Conservation (phyloP, 257 asterid species). For the Rhazya stricta region DNA sequence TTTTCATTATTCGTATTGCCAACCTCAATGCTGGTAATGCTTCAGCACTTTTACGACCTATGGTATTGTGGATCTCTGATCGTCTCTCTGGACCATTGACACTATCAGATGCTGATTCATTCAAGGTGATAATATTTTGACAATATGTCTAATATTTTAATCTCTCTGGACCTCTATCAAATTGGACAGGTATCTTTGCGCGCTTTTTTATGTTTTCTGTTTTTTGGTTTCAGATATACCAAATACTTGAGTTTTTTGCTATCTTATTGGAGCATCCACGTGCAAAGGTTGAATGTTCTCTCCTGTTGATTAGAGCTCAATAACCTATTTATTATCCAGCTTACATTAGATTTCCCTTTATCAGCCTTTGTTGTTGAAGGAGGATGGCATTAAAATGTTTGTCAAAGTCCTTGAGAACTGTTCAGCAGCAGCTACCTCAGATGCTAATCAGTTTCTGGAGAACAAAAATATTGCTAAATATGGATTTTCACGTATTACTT, state of each 20-base stretch:
- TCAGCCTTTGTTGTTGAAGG: constrained; percentile 71
- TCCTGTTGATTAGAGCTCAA: neutral
- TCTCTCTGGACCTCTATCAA: neutral
- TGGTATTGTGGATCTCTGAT: constrained; percentile 50
- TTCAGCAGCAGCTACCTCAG: constrained; percentile 40
- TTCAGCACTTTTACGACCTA: constrained; percentile 62
- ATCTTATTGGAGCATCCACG: constrained; percentile 82
- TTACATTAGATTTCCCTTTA: constrained; percentile 21
- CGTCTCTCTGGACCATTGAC: constrained; percentile 48
- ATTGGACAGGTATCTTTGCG: constrained; percentile 7
- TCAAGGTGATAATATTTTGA: constrained; percentile 51
- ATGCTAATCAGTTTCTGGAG: constrained; percentile 46
- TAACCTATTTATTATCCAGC: constrained; percentile 10
- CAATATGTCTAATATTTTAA: neutral
- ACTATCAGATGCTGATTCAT: constrained; percentile 58
- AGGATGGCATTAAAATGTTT: constrained; percentile 61
- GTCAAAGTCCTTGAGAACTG: constrained; percentile 64
- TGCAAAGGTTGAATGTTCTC: constrained; percentile 61
- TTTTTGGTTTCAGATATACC: constrained; percentile 49
- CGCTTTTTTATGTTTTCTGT: constrained; percentile 15
- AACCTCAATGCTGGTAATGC: constrained; percentile 62
- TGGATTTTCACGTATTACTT: constrained; percentile 46
- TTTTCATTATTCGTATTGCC: constrained; percentile 73
- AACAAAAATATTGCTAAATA: constrained; percentile 26
- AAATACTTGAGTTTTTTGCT: constrained; percentile 61